These are phyloP conservation scores for Aspergillus saccharolyticus DNA, from an alignment of 495 filamentous ascomycete genomes.

Conservation along the genomic window DNA sequence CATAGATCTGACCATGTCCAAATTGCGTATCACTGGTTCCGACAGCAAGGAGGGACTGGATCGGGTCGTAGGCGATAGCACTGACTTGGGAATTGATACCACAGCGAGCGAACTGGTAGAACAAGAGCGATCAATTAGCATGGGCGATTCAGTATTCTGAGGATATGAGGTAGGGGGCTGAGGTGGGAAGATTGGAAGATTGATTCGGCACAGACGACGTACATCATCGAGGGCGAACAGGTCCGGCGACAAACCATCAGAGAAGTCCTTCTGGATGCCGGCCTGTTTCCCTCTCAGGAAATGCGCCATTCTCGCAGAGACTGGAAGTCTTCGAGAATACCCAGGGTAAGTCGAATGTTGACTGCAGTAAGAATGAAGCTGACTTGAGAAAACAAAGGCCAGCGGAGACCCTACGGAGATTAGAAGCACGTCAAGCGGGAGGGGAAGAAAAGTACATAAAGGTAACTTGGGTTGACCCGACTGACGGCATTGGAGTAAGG, in stretches of 20 bases:
- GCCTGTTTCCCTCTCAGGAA: conserved; percentile 90
- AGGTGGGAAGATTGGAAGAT: conserved; percentile 13
- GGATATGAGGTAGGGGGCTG: conserved; percentile 21
- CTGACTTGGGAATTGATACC: conserved; percentile 85
- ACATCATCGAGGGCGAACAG: conserved; percentile 80
- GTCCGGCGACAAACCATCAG: conserved; percentile 66
- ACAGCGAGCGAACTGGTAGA: conserved; percentile 62
- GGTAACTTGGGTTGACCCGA: too few relatives aligned
- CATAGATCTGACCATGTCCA: conserved; percentile 76
- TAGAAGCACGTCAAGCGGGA: not conserved
- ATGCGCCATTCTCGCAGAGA: conserved; percentile 56
- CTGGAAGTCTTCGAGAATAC: conserved; percentile 1
- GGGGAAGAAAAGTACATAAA: not conserved
- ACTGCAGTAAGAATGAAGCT: conserved; percentile 14
- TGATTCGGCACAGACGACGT: conserved; percentile 22
- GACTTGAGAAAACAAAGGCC: conserved; percentile 21
- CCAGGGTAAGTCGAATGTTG: conserved; percentile 10
- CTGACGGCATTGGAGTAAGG: conserved; percentile 1
- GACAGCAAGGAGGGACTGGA: conserved; percentile 90
- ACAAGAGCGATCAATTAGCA: conserved; percentile 19
- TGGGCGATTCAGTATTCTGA: not conserved
- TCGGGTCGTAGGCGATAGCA: conserved; percentile 80
- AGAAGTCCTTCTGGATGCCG: conserved; percentile 86
- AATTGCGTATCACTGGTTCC: conserved; percentile 79
- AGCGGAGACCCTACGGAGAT: conserved; percentile 18